A percentile compares a stretch with the other conserved stretches of the same genome.
These are phyloP conservation scores for Ochetophila trinervis DNA, from an alignment of 306 rosid genomes.

Conservation along the genomic window DNA sequence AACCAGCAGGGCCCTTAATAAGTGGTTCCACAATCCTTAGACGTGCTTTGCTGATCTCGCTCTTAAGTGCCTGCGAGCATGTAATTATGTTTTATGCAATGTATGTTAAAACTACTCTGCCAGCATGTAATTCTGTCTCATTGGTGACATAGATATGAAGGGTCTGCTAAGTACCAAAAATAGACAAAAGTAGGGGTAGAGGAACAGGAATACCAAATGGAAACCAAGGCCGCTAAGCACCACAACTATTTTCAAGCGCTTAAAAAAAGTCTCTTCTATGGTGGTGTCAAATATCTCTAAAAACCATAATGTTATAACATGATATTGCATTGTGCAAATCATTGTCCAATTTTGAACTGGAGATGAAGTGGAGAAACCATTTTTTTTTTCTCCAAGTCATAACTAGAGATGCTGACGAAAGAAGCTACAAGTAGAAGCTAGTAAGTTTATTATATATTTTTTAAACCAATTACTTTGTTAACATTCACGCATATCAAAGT, in stretches of 20 bases:
- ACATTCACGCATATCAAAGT: too few species aligned
- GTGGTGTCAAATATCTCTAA: not conserved
- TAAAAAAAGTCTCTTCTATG: not conserved
- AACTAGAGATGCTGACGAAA: too few species aligned
- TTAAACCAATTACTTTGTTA: not conserved
- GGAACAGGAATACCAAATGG: not conserved
- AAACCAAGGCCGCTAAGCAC: not conserved
- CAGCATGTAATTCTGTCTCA: not conserved
- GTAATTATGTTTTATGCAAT: not conserved
- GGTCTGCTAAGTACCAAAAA: too few species aligned
- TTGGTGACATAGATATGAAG: not conserved
- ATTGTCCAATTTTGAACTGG: not conserved
- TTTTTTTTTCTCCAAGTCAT: too few species aligned
- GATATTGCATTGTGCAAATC: too few species aligned
- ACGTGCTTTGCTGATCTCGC: conserved; percentile 36
- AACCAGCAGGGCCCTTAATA: conserved; percentile 35
- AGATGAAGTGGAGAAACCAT: not conserved
- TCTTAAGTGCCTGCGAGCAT: conserved; percentile 33
- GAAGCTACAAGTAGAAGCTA: too few species aligned
- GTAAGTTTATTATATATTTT: not conserved
- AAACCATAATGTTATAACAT: not conserved
- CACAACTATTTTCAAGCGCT: not conserved
- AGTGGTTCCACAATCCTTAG: conserved; percentile 34
- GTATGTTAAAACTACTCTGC: not conserved
- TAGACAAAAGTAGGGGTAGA: not conserved